These are phyloP conservation scores for Amanita rubescens DNA, from an alignment of 768 basidiomycete species.

Conservation along the genomic window DNA sequence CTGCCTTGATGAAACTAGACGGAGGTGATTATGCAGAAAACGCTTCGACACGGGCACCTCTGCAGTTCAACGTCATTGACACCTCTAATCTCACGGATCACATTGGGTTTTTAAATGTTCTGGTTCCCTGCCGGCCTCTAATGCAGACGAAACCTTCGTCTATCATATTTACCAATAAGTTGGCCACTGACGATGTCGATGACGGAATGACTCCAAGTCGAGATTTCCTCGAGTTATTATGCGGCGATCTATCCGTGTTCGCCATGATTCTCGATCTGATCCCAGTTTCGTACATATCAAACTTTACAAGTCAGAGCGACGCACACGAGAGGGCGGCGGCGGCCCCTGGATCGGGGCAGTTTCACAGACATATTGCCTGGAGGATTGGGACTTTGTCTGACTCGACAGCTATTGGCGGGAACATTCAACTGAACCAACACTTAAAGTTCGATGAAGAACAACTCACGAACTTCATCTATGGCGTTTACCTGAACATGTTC, in stretches of 20 bases:
- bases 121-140: slow-evolving; percentile 31
- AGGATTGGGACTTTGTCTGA: slow-evolving; percentile 13
- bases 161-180: slow-evolving; percentile 35
- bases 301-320: slow-evolving; percentile 33
- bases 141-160: slow-evolving; percentile 22
- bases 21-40: slow-evolving; percentile 21
- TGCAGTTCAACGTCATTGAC: slow-evolving; percentile 38
- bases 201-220: slow-evolving; percentile 20
- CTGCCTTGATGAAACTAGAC: slow-evolving; percentile 23
- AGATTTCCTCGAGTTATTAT: slow-evolving; percentile 25
- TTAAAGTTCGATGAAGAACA: slow-evolving; percentile 19
- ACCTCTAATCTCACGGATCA: slow-evolving; percentile 45
- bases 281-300: slow-evolving; percentile 31
- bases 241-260: slow-evolving; percentile 33
- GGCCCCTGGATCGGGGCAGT: slow-evolving; percentile 16
- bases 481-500: slow-evolving; percentile 39
- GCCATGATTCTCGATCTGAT: slow-evolving; percentile 34
- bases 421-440: background rate
- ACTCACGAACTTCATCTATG: slow-evolving; percentile 31
- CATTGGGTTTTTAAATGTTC: slow-evolving; percentile 38
- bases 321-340: slow-evolving; percentile 27
- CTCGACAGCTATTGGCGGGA: background rate
- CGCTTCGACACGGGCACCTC: slow-evolving; percentile 20
- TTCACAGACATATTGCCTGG: slow-evolving; percentile 34
- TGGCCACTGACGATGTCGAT: slow-evolving; percentile 19